Base-by-base conservation (phyloP, 257 asterid genomes). In the Catharanthus roseus region DNA sequence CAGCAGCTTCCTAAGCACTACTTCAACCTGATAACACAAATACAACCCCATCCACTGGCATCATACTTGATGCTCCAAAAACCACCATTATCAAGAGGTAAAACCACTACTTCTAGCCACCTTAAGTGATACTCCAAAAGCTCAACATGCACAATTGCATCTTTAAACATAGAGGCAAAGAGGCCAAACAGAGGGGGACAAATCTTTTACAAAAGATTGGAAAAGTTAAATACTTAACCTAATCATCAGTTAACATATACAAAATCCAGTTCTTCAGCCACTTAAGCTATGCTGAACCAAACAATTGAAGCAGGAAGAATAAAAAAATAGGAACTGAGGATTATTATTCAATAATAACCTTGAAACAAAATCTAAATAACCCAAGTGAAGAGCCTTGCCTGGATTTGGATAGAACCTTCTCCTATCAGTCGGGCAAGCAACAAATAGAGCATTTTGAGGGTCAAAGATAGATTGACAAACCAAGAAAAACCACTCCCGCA, bases 371-470 rank as follows among this genome's bases (percentile, higher is more conserved):
- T 69, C 49, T 29, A 45, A 76, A 61, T 49, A 29, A 41, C 69
- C 4, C 7, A 58, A 64, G 39, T 49, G 70, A 13, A 15, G 68
- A 74, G 70, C 28, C 81, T 69, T 74, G 88, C 99, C 96, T 81
- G 99, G 96, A 90, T 92, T 95, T 31, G 99, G 99, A 71, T 77
- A 90, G 83, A 95, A 95, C 87, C 98, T 89, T 83, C 99, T 86
- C 26, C 89, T 88, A 70, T 95, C 99, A 73, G 84, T 87, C n/a
- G 97, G 93, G 69, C 98, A 95, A 72, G 99, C 86, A 55, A 88
- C 85, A 79, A 88, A 95, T 69, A 95, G 96, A 31, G 98, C 90
- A 80, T 95, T 88, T 77, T 90, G 93, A 73, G 97, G 96, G 82
- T 90, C 87, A 80, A 95, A 95, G 41, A 91, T 83, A 60, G 88